Percentiles rank a stretch among this genome's conserved stretches.
Conservation (phyloP, 2,329 filamentous ascomycete species). For the Xylaria sp. region DNA sequence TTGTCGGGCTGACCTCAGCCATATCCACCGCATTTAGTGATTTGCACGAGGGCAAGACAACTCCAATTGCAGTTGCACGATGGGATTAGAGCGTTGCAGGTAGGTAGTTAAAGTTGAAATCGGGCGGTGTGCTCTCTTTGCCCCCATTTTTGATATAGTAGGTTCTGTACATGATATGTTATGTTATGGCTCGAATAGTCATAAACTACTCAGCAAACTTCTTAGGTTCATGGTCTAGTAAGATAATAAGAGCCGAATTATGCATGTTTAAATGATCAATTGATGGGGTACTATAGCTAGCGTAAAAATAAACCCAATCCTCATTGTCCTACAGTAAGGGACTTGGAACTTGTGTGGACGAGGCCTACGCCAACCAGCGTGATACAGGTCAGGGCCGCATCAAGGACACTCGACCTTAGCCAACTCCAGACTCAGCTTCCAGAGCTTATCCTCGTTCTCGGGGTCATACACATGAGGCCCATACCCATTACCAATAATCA, state of each 20-base stretch:
- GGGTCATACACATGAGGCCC: slow-evolving; percentile 24
- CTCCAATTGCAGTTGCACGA: too few relatives aligned
- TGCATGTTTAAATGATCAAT: not conserved
- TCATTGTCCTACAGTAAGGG: not conserved
- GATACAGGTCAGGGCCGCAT: not conserved
- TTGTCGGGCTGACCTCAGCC: not conserved
- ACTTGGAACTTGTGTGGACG: too few relatives aligned
- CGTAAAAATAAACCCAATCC: not conserved
- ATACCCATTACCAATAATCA: slow-evolving; percentile 6
- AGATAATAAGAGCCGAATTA: not conserved
- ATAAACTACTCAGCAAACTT: not conserved
- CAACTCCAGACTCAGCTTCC: slow-evolving; percentile 28
- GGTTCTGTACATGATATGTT: not conserved
- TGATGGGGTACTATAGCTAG: not conserved
- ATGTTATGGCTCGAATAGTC: not conserved
- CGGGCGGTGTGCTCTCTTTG: not conserved
- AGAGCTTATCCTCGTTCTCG: slow-evolving; percentile 29
- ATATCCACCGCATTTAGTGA: not conserved
- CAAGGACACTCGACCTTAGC: slow-evolving; percentile 23
- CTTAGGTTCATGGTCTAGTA: not conserved
- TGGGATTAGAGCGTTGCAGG: too few relatives aligned
- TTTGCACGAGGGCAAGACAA: too few relatives aligned
- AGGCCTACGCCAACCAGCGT: not conserved
- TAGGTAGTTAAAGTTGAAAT: too few relatives aligned
- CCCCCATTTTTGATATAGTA: not conserved